Base-by-base conservation (phyloP, 2,329 filamentous ascomycete species). In the Penicillium rolfsii region DNA sequence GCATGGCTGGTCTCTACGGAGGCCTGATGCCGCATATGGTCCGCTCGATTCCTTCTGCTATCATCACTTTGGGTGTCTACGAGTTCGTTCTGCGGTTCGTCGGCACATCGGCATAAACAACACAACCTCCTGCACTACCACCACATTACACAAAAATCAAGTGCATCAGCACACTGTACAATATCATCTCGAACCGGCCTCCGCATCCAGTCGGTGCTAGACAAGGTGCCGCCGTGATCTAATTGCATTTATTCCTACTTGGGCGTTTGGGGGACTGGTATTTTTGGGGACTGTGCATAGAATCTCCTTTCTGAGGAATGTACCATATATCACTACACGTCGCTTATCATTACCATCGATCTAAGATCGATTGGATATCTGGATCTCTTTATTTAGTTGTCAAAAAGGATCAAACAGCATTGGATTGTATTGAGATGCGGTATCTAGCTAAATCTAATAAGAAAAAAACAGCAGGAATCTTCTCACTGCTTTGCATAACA, bases 31-130 rank as follows among this genome's bases (percentile, higher is more conserved):
- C 74, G n/a, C 74, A 77, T 60, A 71, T 76, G 61, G 64, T 71
- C 24, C 73, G 74, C 19, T 73, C 73, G 26, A 70, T 77, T 28
- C 74, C 74, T 52, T 74, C 74, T 6, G 74, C 74, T 30, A 70
- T 74, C 41, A 74, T 77, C 48, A 76, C 74, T 0, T 70, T 77
- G 33, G 74, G 74, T 52, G 73, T 74, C 38, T 77, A 76, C 67
- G 74, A 77, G 63, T 73, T 76, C 62, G 74, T 76, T 53, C 66
- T 76, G 28, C 61, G 70, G 38, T 54, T 68, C 22, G 55, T 65
- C 14, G 66, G 66, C 30, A 55, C 62, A 26, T 61, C 64, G 14
- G 22, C 41, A 46, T 57, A 46, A 55, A 52, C 26, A 41, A 36
- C 4, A 22, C 24, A 16, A 7, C 33, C 33, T 35, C 11, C 33